phyloP scores from a whole-genome alignment of 2,329 filamentous ascomycete genomes.

The Clarireedia hainanense region DNA sequence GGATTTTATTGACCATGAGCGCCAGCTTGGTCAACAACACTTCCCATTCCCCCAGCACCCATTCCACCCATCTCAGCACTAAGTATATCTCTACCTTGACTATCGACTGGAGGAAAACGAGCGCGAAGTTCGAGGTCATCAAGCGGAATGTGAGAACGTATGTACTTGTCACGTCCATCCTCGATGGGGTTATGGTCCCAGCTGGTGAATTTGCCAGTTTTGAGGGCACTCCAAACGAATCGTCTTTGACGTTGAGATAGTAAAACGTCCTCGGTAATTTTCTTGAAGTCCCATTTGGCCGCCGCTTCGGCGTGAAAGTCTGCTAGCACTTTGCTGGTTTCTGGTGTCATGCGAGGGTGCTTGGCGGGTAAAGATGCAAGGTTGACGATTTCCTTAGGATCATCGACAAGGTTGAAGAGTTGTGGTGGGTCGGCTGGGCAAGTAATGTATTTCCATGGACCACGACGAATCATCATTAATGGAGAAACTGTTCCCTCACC shows the following conservation, averaged over 20 bases:
- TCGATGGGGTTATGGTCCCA: constrained; percentile 81
- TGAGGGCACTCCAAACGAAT: constrained; percentile 73
- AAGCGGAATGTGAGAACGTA: constrained; percentile 73
- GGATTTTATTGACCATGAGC: background rate
- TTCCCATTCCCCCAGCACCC: background rate
- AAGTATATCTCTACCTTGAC: constrained; percentile 18
- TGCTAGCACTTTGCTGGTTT: constrained; percentile 36
- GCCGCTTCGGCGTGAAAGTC: constrained; percentile 68
- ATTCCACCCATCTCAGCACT: background rate
- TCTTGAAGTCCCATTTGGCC: constrained; percentile 71
- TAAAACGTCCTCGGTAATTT: constrained; percentile 68
- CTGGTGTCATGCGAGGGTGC: constrained; percentile 25
- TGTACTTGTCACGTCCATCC: constrained; percentile 67
- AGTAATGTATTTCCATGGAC: constrained; percentile 83
- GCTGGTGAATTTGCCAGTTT: constrained; percentile 64
- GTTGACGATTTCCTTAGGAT: constrained; percentile 39
- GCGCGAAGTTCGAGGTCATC: constrained; percentile 74
- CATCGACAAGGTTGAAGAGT: constrained; percentile 69
- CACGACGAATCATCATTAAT: constrained; percentile 88
- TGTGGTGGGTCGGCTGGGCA: constrained; percentile 79
- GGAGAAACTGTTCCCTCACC: constrained; percentile 85
- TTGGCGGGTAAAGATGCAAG: constrained; percentile 33
- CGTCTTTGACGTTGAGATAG: constrained; percentile 71
- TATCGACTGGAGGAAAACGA: constrained; percentile 60
- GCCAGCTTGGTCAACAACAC: constrained; percentile 10